These are phyloP conservation scores for Gonapodya prolifera DNA, from an alignment of 192 early-diverging fungal species.

Conservation along the genomic window DNA sequence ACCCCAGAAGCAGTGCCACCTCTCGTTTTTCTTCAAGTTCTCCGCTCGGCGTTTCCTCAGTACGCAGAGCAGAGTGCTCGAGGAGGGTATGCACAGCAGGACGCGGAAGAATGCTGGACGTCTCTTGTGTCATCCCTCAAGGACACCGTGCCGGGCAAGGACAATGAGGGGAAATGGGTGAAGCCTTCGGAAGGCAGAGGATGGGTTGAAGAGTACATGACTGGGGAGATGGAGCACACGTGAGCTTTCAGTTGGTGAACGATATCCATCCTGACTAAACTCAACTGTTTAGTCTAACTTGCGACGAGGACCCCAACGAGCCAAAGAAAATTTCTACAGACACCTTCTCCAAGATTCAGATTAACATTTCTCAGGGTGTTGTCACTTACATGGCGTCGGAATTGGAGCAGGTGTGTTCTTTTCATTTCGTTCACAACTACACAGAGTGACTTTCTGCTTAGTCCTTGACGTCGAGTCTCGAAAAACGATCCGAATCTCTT, in stretches of 20 bases:
- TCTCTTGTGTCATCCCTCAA: conserved; percentile 62
- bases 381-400: conserved; percentile 69
- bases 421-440: not conserved
- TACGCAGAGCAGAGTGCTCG: conserved; percentile 66
- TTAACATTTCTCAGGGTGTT: conserved; percentile 45
- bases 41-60: conserved; percentile 72
- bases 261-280: not conserved
- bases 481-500: conserved; percentile 78
- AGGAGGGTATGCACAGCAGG: conserved; percentile 76
- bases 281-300: conserved; percentile 38
- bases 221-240: conserved; percentile 29
- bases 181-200: conserved; percentile 16
- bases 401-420: conserved; percentile 31
- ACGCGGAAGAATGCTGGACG: conserved; percentile 97
- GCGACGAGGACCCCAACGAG: conserved; percentile 72
- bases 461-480: conserved; percentile 67
- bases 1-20: conserved; percentile 66
- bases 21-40: conserved; percentile 60
- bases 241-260: conserved; percentile 7
- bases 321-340: conserved; percentile 41
- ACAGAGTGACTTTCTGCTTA: conserved; percentile 12
- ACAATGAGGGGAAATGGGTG: conserved; percentile 17
- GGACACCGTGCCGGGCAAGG: conserved; percentile 39
- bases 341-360: conserved; percentile 59
- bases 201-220: conserved; percentile 78